Percentiles rank a stretch among this genome's conserved stretches.
These are phyloP conservation scores for Astragalus membranaceus DNA, from an alignment of 306 rosid genomes.

Conservation along the genomic window DNA sequence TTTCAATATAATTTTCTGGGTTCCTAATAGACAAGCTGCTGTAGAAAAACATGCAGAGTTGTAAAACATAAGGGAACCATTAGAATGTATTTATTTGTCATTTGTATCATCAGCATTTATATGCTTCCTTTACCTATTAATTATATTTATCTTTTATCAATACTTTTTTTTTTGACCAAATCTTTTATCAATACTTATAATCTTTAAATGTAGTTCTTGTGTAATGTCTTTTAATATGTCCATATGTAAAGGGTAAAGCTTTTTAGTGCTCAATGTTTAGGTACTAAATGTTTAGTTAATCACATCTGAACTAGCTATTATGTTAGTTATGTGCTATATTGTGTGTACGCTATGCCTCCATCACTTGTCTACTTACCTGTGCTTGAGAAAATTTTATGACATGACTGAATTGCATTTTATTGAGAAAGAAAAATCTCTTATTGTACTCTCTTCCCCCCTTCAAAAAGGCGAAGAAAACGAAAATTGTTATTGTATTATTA, in stretches of 20 bases:
- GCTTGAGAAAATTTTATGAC: background rate
- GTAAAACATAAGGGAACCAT: background rate
- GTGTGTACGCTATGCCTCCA: background rate
- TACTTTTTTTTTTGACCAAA: too few relatives aligned
- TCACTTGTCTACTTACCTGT: background rate
- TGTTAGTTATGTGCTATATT: background rate
- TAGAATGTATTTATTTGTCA: background rate
- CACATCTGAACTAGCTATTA: background rate
- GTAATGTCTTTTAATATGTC: background rate
- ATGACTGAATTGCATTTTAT: background rate
- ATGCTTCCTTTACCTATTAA: background rate
- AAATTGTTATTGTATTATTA: background rate
- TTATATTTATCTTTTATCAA: background rate
- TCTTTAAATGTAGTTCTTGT: slow-evolving; percentile 13
- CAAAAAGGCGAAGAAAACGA: background rate
- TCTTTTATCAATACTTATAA: background rate
- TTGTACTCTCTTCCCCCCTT: too few relatives aligned
- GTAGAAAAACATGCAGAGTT: background rate
- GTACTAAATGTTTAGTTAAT: background rate
- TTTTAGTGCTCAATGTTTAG: background rate
- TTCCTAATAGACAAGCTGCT: background rate
- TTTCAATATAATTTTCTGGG: too few relatives aligned
- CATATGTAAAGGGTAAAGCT: background rate
- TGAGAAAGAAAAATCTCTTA: background rate
- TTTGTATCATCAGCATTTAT: background rate